These are phyloP conservation scores for Sporothrix luriei DNA, from an alignment of 2,329 filamentous ascomycete genomes.

Conservation along the genomic window DNA sequence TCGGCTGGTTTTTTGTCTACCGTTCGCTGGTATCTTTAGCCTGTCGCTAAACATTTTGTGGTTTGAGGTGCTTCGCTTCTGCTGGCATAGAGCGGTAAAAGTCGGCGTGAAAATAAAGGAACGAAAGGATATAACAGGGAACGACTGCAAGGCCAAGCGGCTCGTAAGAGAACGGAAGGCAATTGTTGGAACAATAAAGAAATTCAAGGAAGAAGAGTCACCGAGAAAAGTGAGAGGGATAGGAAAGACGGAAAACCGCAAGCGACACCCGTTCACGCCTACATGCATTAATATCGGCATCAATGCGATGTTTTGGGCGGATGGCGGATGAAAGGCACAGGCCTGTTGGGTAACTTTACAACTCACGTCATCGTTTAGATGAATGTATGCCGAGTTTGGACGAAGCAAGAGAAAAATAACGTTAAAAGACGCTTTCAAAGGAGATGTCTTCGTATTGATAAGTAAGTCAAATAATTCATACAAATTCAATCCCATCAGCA, in stretches of 20 bases:
- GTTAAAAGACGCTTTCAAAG: neutral
- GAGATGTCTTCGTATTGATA: neutral
- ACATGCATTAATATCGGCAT: slow-evolving; percentile 20
- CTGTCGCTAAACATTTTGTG: neutral
- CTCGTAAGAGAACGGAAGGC: neutral
- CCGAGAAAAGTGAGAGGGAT: neutral
- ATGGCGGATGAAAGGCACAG: slow-evolving; percentile 2
- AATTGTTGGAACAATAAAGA: neutral
- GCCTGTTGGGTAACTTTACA: neutral
- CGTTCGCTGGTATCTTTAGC: neutral
- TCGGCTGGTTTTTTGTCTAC: neutral
- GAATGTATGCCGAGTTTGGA: neutral
- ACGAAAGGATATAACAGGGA: neutral
- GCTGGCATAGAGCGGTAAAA: slow-evolving; percentile 1
- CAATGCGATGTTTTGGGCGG: slow-evolving; percentile 1
- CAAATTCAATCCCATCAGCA: neutral
- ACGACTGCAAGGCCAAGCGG: neutral
- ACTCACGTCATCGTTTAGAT: neutral
- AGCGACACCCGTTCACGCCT: neutral
- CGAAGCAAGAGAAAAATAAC: too few species aligned
- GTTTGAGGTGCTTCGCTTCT: neutral
- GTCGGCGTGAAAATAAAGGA: neutral
- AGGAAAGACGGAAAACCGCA: neutral
- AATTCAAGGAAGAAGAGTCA: slow-evolving; percentile 21
- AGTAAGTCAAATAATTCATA: neutral